Base-by-base conservation (phyloP, 805 yeast genomes). In the Millerozyma acaciae region DNA sequence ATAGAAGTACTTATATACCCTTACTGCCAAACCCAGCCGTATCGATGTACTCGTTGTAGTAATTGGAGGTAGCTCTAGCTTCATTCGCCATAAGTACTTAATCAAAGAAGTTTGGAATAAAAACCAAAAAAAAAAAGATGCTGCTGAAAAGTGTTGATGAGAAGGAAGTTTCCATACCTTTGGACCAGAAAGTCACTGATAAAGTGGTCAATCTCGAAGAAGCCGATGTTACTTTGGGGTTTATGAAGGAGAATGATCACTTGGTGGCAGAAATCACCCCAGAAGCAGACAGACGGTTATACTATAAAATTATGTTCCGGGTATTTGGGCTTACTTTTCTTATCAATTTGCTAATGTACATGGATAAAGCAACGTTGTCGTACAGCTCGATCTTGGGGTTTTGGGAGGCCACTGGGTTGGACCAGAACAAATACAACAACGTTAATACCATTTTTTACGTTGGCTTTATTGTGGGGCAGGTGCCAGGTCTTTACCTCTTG, bases 361-460 rank as follows among this genome's bases (percentile, higher is more conserved):
- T 72, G 49, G 80, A 75, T 48, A 75, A 75, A 42, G 74, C 73
- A 3, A 66, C 76, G 3, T 43, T 73, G 27, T 63, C 74, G 0
- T 75, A 70, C 43, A 63, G 72, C 10, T 58, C 76, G 1, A 60
- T 73, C 30, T 57, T 73, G 32, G 78, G 69, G 1, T 50, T 75
- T 17, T 71, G 61, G 51, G 64, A 56, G 6, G 75, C 68, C 36
- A 70, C 75, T 1, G 64, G 66, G 3, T 45, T 76, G 17, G 53
- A 56, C 17, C 68, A 68, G 42, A 44, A 60, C 32, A 59, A 58
- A 31, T 75, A 70, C 47, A 68, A 70, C 42, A 69, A 71, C 35
- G 57, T 71, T 12, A 71, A 73, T 39, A 70, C 79, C 3, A 38
- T 75, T n/a, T 75, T 74, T 43, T 74, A 74, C 44, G 73, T 65